Base-by-base conservation (phyloP, 345 rosid species). In the Camelina sativa region DNA sequence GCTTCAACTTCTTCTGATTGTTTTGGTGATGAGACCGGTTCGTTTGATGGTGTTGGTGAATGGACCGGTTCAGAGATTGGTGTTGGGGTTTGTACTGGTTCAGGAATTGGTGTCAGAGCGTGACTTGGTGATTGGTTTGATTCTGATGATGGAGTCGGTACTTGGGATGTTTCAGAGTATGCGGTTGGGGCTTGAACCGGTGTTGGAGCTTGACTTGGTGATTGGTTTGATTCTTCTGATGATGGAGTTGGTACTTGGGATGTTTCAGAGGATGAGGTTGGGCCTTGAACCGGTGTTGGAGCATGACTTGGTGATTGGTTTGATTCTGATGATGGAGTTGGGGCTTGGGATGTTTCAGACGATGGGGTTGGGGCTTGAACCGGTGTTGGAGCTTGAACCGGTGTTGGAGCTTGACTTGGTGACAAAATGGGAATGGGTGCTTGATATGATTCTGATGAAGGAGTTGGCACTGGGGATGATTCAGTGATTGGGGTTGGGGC, bases 1-100 rank as follows among this genome's bases (percentile, higher is more conserved):
- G 67, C 67, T 28, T 64, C 67, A 64, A 2, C 8, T 23, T 70
- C 56, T 51, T 51, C 56, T 20, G 77, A 32, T 55, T 52, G 63
- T 61, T 62, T 38, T 62, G 80, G 80, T 62, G 80, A 15, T 61
- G 62, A 44, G n/a, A 62, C 22, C 0, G 56, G 74, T 47, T 62
- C 35, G 25, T 23, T 62, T 69, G 75, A 76, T 69, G 70, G 66
- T 54, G 57, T 8, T 61, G 65, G 70, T 6, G 53, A 5, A 1
- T 69, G 51, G 28, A 41, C 37, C 8, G 52, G 75, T 54, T 55
- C 15, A 40, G 41, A 52, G 20, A 6, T 38, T 52, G 44, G 53
- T 51, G 76, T 50, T 25, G 76, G 61, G 6, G 30, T 10, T 0
- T 71, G 23, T 48, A 60, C 67, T 4, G 67, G 75, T 71, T 73